A percentile compares a stretch with the other conserved stretches of the same genome.
These are phyloP conservation scores for Oryza punctata DNA, from an alignment of 176 grass and related monocot genomes.

Conservation along the genomic window DNA sequence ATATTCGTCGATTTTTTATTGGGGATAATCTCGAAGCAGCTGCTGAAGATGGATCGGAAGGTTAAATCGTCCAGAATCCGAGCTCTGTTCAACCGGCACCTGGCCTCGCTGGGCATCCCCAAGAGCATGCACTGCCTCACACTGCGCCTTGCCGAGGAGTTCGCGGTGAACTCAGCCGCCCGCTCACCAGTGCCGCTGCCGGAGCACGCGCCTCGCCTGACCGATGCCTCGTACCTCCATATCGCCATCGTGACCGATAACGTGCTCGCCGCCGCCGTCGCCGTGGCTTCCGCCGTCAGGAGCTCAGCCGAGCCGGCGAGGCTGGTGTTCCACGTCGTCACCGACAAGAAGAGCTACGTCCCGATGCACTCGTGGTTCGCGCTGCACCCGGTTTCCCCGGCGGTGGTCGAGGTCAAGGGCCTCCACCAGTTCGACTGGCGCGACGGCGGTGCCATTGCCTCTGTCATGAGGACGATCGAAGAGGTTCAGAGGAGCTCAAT, in stretches of 20 bases:
- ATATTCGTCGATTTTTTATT: not conserved
- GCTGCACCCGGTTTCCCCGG: slow-evolving; percentile 60
- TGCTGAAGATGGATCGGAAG: slow-evolving; percentile 90
- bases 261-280: slow-evolving; percentile 73
- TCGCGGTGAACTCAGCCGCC: slow-evolving; percentile 71
- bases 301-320: slow-evolving; percentile 54
- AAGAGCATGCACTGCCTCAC: slow-evolving; percentile 85
- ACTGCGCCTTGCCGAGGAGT: slow-evolving; percentile 74
- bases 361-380: slow-evolving; percentile 97
- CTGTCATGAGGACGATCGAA: slow-evolving; percentile 71
- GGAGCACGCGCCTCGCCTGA: slow-evolving; percentile 66
- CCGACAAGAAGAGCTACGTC: slow-evolving; percentile 85
- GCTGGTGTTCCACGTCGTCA: slow-evolving; percentile 91
- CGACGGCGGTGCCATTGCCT: slow-evolving; percentile 39
- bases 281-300: slow-evolving; percentile 56
- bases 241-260: slow-evolving; percentile 83
- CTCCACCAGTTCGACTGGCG: slow-evolving; percentile 91
- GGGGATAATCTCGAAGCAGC: slow-evolving; percentile 40
- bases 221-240: slow-evolving; percentile 62
- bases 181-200: slow-evolving; percentile 80
- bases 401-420: slow-evolving; percentile 79
- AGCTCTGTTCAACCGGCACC: slow-evolving; percentile 59
- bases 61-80: slow-evolving; percentile 58
- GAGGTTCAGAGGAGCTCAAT: slow-evolving; percentile 60
- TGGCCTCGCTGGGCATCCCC: slow-evolving; percentile 78